These are phyloP conservation scores for Globisporangium spinosum DNA, from an alignment of 352 stramenopile genomes.

Conservation along the genomic window DNA sequence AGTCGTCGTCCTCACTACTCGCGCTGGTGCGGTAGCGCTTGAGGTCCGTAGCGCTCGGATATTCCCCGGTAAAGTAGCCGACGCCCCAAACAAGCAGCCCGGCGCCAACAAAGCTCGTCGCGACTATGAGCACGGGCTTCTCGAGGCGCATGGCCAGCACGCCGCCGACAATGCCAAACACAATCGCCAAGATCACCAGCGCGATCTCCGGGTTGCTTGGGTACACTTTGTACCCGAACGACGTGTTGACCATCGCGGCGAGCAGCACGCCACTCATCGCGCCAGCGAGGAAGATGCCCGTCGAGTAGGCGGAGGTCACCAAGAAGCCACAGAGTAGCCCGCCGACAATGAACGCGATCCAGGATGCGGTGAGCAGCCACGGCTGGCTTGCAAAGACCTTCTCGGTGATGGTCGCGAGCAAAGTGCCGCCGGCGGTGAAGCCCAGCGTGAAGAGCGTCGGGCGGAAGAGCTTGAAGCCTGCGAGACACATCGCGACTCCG, in stretches of 20 bases:
- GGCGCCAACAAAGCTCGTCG: constrained; percentile 51
- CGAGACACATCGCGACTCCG: constrained; percentile 28
- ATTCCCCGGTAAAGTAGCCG: constrained; percentile 61
- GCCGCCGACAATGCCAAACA: constrained; percentile 40
- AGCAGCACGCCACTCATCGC: constrained; percentile 38
- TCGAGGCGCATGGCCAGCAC: constrained; percentile 46
- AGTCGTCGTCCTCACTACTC: constrained; percentile 23
- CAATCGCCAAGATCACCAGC: constrained; percentile 41
- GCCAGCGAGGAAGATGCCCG: constrained; percentile 52
- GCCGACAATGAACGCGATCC: constrained; percentile 48
- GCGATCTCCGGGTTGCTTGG: constrained; percentile 38
- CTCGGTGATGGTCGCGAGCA: constrained; percentile 32
- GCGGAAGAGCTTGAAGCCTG: constrained; percentile 55
- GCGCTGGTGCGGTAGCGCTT: constrained; percentile 30
- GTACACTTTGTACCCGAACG: constrained; percentile 48
- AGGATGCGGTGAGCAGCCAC: constrained; percentile 41
- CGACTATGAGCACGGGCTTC: constrained; percentile 43
- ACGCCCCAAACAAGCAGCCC: constrained; percentile 43
- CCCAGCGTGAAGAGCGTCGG: constrained; percentile 51
- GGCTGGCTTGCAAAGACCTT: constrained; percentile 34
- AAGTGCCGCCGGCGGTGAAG: constrained; percentile 47
- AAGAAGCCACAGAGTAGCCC: constrained; percentile 41
- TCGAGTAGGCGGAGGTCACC: constrained; percentile 43
- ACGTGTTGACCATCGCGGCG: constrained; percentile 42
- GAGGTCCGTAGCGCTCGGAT: constrained; percentile 36